Base-by-base conservation (phyloP, 768 basidiomycete genomes). In the Pisolithus orientalis region DNA sequence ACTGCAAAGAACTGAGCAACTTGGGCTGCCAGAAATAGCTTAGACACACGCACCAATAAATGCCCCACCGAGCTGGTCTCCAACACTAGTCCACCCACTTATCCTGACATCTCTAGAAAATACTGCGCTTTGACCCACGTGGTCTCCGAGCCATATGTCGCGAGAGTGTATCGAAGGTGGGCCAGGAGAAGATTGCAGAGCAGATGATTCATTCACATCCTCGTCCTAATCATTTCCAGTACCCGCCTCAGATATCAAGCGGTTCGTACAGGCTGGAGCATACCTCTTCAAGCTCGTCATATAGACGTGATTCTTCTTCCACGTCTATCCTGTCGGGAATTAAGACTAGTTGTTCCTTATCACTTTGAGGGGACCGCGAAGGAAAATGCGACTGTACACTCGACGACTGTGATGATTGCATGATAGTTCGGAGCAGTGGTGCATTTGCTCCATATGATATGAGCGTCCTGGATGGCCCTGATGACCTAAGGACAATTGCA, bases 111-210 rank as follows among this genome's bases (percentile, higher is more conserved):
- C 79, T 47, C 80, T 75, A 4, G 87, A 80, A 59, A 89, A 88
- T 1, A 77, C 72, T 0, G 64, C 62, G 45, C 76, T 78, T 50
- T 75, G 72, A 0, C 80, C 80, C 0, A 72, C 73, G 52, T 80
- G 80, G 55, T 87, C 85, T 0, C 75, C 79, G 7, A 88, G 72
- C 77, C 82, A 87, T 25, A 88, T 89, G 43, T 87, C 85, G 13
- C 72, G 75, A 0, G 83, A 85, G 60, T 83, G 82, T 17, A 87
- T 67, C 0, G 83, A 85, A 6, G 79, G 75, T 5, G 78, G 62
- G 11, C 63, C 63, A 25, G 65, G 56, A 16, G 74, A 64, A 11
- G 69, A 60, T 38, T 42, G 54, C 9, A 53, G 56, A 1, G 49
- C 32, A 39, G 60, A 52, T 0, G 70, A 56, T 27, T 51, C 54